Conservation (phyloP, 345 rosid genomes). For the Fremontodendron californicum region DNA sequence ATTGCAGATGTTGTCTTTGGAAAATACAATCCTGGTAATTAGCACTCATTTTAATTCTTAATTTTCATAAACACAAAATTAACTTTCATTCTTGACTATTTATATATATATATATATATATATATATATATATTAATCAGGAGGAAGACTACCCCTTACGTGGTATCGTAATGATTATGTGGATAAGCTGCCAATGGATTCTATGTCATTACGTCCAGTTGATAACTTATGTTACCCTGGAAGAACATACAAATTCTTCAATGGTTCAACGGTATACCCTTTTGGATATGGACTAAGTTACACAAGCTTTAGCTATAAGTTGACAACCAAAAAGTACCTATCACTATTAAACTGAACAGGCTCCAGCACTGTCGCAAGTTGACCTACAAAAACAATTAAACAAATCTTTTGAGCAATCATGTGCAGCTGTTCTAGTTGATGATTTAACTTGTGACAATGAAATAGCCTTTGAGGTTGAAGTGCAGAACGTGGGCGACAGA, state of each 20-base stretch:
- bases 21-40: constrained; percentile 33
- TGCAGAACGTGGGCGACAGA: constrained; percentile 17
- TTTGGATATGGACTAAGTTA: constrained; percentile 47
- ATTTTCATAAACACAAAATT: neutral
- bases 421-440: constrained; percentile 13
- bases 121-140: too few species aligned
- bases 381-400: neutral
- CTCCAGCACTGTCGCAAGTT: constrained; percentile 28
- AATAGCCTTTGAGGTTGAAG: constrained; percentile 15
- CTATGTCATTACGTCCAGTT: constrained; percentile 36
- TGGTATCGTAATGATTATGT: constrained; percentile 28
- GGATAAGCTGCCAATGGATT: constrained; percentile 39
- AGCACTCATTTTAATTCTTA: neutral
- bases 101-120: too few species aligned
- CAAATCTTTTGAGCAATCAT: neutral
- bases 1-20: constrained; percentile 65
- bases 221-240: constrained; percentile 31
- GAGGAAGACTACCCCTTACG: constrained; percentile 45
- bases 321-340: neutral
- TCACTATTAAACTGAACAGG: constrained; percentile 4
- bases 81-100: neutral
- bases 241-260: constrained; percentile 42
- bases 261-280: constrained; percentile 39
- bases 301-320: constrained; percentile 21
- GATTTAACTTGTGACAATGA: neutral